A percentile compares a stretch with the other conserved stretches of the same genome.
These are phyloP conservation scores for Saitoella complicata DNA, from an alignment of 805 yeast species.

Conservation along the genomic window DNA sequence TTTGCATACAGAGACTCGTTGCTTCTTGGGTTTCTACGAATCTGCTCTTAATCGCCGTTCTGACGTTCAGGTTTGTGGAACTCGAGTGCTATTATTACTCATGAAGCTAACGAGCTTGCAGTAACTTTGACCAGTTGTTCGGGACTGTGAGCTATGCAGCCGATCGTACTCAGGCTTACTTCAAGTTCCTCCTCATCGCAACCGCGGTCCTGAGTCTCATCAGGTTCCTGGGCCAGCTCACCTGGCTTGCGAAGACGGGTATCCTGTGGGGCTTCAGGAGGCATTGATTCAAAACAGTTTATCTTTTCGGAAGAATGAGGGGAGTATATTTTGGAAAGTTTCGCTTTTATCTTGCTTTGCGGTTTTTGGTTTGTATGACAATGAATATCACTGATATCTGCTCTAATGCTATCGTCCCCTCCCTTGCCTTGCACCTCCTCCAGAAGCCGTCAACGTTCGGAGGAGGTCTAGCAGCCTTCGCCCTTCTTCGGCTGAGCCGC, in stretches of 20 bases:
- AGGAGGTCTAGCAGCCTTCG: no score
- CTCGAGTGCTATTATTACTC: background rate
- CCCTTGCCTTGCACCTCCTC: no score
- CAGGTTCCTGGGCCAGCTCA: constrained; percentile 37
- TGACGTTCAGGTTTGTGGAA: constrained; percentile 22
- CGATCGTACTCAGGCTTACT: constrained; percentile 16
- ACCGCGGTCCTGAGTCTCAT: constrained; percentile 46
- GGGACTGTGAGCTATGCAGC: constrained; percentile 7
- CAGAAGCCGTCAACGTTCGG: no score
- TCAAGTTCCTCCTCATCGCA: constrained; percentile 40
- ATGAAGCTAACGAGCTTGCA: no score
- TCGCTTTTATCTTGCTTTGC: no score
- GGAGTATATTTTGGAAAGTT: no score
- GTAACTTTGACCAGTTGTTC: constrained; percentile 12
- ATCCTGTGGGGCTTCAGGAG: background rate
- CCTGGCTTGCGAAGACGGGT: constrained; percentile 26
- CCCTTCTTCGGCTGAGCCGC: no score
- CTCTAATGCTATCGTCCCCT: no score
- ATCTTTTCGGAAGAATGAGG: no score
- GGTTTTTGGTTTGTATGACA: no score
- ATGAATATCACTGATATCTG: no score
- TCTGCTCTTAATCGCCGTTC: constrained; percentile 22
- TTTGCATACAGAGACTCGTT: constrained; percentile 17
- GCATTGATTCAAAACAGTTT: no score
- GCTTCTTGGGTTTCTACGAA: constrained; percentile 26